Conservation (phyloP, 768 basidiomycete species). For the Mycena latifolia region DNA sequence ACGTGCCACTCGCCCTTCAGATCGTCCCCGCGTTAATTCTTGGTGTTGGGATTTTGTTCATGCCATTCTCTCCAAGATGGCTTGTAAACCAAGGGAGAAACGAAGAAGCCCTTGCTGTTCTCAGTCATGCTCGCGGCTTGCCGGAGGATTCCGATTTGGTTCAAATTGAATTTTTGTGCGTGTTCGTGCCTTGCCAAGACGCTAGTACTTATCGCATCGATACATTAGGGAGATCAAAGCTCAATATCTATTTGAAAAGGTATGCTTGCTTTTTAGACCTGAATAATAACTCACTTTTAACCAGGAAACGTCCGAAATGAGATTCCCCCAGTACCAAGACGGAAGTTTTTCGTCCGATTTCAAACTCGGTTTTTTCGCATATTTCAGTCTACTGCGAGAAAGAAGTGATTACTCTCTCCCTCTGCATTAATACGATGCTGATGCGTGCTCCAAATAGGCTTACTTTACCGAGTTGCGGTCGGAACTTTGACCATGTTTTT, state of each 20-base stretch:
- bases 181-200: constrained; percentile 21
- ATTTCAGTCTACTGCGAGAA: constrained; percentile 69
- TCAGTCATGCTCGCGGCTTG: constrained; percentile 69
- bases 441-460: constrained; percentile 47
- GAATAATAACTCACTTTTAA: neutral
- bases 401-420: constrained; percentile 48
- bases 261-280: neutral
- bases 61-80: constrained; percentile 88
- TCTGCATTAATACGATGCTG: neutral
- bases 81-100: constrained; percentile 83
- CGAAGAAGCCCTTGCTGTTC: constrained; percentile 75
- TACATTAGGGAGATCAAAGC: constrained; percentile 74
- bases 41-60: constrained; percentile 76
- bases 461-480: constrained; percentile 73
- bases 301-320: constrained; percentile 62
- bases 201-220: neutral
- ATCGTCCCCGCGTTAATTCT: constrained; percentile 80
- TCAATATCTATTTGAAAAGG: constrained; percentile 77
- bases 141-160: constrained; percentile 73
- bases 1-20: constrained; percentile 80
- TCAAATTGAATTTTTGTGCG: constrained; percentile 80
- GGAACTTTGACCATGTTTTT: constrained; percentile 76
- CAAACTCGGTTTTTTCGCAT: constrained; percentile 71
- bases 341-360: constrained; percentile 67
- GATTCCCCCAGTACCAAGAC: constrained; percentile 76